Conservation (phyloP, 495 filamentous ascomycete genomes). For the Daldinia vernicosa region DNA sequence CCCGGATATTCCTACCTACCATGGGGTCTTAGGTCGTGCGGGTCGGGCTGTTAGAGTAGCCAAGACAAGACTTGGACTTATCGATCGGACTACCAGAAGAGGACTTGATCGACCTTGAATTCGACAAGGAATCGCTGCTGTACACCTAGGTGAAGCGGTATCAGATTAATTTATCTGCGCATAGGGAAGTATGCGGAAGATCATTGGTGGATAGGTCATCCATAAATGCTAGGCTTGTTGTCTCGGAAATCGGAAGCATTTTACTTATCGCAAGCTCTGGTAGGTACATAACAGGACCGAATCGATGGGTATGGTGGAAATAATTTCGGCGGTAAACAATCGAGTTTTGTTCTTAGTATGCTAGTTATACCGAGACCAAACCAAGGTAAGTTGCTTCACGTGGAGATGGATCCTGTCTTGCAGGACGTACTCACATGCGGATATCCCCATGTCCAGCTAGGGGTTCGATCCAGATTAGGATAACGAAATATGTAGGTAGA, state of each 20-base stretch:
- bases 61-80: constrained; percentile 32
- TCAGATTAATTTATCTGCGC: constrained; percentile 17
- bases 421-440: constrained; percentile 3
- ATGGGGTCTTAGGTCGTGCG: constrained; percentile 27
- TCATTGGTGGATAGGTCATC: background rate
- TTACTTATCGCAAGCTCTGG: background rate
- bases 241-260: background rate
- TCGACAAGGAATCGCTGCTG: constrained; percentile 10
- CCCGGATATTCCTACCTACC: constrained; percentile 13
- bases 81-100: constrained; percentile 25
- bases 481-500: constrained; percentile 23
- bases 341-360: background rate
- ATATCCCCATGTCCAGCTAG: background rate
- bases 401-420: constrained; percentile 14
- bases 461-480: constrained; percentile 20
- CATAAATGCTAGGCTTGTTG: constrained; percentile 2
- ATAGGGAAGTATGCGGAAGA: background rate
- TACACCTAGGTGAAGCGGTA: constrained; percentile 36
- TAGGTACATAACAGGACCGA: background rate
- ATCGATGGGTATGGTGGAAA: constrained; percentile 19
- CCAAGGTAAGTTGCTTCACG: constrained; percentile 23
- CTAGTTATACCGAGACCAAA: constrained; percentile 19
- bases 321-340: constrained; percentile 6
- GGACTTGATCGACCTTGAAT: constrained; percentile 14
- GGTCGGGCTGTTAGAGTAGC: constrained; percentile 13